phyloP scores from a whole-genome alignment of 176 grass and related monocot genomes.

The Pontederia crassipes region DNA sequence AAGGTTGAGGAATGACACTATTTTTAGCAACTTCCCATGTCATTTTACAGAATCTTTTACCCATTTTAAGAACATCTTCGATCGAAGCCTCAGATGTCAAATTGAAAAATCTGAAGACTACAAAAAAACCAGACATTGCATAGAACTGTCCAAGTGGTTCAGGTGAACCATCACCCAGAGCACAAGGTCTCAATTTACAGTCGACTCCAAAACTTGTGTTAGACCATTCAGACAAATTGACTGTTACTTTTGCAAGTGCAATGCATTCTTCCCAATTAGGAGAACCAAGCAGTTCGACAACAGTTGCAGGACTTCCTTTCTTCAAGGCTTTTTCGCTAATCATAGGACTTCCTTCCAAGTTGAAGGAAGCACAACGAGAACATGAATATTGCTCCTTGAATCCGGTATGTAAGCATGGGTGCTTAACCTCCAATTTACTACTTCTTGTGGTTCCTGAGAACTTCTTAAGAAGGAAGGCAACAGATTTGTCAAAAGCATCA shows the following conservation, averaged over 20 bases:
- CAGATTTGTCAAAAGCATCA: slow-evolving; percentile 97
- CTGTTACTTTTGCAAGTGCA: slow-evolving; percentile 61
- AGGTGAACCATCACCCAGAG: slow-evolving; percentile 46
- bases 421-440: slow-evolving; percentile 63
- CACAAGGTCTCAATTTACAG: slow-evolving; percentile 70
- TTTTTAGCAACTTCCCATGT: slow-evolving; percentile 75
- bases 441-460: slow-evolving; percentile 24
- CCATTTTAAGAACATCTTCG: slow-evolving; percentile 61
- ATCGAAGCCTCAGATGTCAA: slow-evolving; percentile 67
- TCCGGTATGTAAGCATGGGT: slow-evolving; percentile 82
- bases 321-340: slow-evolving; percentile 31
- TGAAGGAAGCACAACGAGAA: slow-evolving; percentile 55
- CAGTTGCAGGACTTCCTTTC: slow-evolving; percentile 40
- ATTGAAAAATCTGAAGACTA: slow-evolving; percentile 96
- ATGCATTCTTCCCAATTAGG: slow-evolving; percentile 85
- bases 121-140: slow-evolving; percentile 92
- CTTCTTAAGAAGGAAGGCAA: slow-evolving; percentile 63
- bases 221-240: slow-evolving; percentile 83
- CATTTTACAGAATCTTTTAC: slow-evolving; percentile 74
- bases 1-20: slow-evolving; percentile 88
- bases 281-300: slow-evolving; percentile 60
- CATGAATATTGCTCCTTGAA: slow-evolving; percentile 84
- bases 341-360: slow-evolving; percentile 58
- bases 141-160: slow-evolving; percentile 74
- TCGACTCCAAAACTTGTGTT: slow-evolving; percentile 52